These are phyloP conservation scores for Endocladia muricata DNA, from an alignment of 31 red algal genomes.

Conservation along the genomic window DNA sequence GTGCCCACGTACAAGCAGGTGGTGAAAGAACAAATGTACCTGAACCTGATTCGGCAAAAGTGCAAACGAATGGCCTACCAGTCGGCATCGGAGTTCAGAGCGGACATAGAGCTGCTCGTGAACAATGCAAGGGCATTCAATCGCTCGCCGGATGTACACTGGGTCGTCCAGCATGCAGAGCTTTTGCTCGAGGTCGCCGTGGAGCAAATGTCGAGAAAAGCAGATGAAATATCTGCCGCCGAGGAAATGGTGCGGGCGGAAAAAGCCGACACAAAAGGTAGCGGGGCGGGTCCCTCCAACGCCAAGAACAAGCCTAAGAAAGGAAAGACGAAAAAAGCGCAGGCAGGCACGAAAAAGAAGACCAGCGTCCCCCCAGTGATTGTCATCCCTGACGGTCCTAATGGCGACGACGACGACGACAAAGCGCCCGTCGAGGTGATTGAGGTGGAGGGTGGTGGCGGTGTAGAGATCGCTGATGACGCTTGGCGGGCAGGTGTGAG, in stretches of 20 bases:
- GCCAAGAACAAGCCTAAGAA: slow-evolving; percentile 48
- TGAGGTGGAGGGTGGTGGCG: neutral
- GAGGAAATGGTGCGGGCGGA: slow-evolving; percentile 70
- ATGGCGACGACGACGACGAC: no score
- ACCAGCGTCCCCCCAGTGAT: neutral
- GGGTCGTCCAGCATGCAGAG: slow-evolving; percentile 96
- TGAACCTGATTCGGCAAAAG: slow-evolving; percentile 82
- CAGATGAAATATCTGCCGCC: slow-evolving; percentile 65
- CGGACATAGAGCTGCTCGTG: slow-evolving; percentile 74
- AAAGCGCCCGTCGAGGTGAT: neutral
- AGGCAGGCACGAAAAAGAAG: slow-evolving; percentile 10
- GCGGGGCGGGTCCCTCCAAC: slow-evolving; percentile 1
- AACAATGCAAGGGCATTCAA: slow-evolving; percentile 84
- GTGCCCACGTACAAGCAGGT: slow-evolving; percentile 77
- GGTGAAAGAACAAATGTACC: slow-evolving; percentile 91
- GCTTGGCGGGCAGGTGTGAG: no score
- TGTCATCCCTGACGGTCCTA: slow-evolving; percentile 11
- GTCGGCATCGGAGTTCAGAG: slow-evolving; percentile 66
- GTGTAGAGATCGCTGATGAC: neutral
- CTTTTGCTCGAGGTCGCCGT: slow-evolving; percentile 78
- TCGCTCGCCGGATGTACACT: slow-evolving; percentile 72
- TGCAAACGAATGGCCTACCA: slow-evolving; percentile 76
- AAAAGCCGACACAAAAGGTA: slow-evolving; percentile 33
- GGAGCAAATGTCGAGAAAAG: slow-evolving; percentile 54
- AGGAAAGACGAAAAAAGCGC: slow-evolving; percentile 3